Conservation (phyloP, 2,329 filamentous ascomycete species). For the Arthrobotrys conoides region DNA sequence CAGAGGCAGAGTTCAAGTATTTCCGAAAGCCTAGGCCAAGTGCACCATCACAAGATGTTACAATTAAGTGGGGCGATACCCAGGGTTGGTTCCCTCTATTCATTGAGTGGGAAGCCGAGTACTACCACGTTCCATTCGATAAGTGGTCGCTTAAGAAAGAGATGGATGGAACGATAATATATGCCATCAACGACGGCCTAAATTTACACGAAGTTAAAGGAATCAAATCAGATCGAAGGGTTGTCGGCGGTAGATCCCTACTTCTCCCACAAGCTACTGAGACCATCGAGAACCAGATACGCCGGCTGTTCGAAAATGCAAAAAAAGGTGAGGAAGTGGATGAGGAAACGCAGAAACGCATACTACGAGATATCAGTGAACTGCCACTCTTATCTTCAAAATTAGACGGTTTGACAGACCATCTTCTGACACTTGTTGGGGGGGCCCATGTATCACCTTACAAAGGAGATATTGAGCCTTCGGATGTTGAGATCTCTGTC, state of each 20-base stretch:
- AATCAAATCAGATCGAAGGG: background rate
- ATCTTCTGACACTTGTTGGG: conserved; percentile 65
- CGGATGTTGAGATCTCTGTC: conserved; percentile 38
- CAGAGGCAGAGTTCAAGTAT: background rate
- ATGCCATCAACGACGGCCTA: background rate
- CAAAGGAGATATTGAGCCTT: conserved; percentile 47
- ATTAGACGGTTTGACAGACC: conserved; percentile 65
- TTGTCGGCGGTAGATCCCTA: conserved; percentile 66
- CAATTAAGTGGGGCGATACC: conserved; percentile 64
- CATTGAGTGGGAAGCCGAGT: conserved; percentile 69
- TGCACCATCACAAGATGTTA: background rate
- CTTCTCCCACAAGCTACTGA: conserved; percentile 68
- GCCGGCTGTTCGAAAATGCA: conserved; percentile 66
- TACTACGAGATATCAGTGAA: conserved; percentile 28
- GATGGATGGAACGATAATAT: background rate
- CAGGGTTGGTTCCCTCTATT: conserved; percentile 69
- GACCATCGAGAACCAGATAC: conserved; percentile 65
- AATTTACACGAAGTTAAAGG: background rate
- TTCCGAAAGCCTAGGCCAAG: background rate
- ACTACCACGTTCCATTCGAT: conserved; percentile 67
- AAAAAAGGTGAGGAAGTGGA: conserved; percentile 47
- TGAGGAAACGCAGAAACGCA: conserved; percentile 45
- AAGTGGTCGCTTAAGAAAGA: conserved; percentile 62
- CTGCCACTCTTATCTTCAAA: conserved; percentile 65
- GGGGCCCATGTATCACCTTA: conserved; percentile 69